A percentile compares a stretch with the other conserved stretches of the same genome.
Evolutionary conservation across 345 rosid genomes (phyloP).

Genomic region (Populus alba): DNA sequence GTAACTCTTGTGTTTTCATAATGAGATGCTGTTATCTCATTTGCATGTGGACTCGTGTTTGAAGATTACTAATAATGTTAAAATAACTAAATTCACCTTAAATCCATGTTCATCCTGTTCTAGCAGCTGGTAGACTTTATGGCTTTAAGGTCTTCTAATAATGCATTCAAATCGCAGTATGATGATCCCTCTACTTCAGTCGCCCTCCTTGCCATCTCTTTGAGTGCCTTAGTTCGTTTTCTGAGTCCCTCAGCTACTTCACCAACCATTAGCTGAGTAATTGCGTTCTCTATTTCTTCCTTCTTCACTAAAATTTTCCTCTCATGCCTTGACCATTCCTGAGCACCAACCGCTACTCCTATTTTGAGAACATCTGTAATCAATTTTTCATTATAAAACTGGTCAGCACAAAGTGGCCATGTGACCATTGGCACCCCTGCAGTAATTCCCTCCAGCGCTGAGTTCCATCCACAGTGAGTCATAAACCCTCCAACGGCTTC

Average conservation of each 20-base stretch:
- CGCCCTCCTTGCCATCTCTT: slow-evolving; percentile 36
- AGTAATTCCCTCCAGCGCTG: slow-evolving; percentile 36
- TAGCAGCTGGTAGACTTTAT: neutral
- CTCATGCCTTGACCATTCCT: slow-evolving; percentile 19
- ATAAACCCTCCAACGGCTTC: slow-evolving; percentile 42
- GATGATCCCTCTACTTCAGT: slow-evolving; percentile 53
- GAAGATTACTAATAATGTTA: neutral
- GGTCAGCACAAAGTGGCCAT: slow-evolving; percentile 49
- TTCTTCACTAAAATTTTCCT: slow-evolving; percentile 14
- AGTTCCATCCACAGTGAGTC: slow-evolving; percentile 63
- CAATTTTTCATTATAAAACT: slow-evolving; percentile 43
- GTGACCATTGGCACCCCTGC: slow-evolving; percentile 49
- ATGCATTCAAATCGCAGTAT: slow-evolving; percentile 22
- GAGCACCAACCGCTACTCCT: slow-evolving; percentile 35
- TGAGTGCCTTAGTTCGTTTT: slow-evolving; percentile 14
- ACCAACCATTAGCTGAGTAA: slow-evolving; percentile 29
- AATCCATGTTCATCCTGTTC: neutral
- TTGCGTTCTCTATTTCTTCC: slow-evolving; percentile 28
- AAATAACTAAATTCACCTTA: neutral
- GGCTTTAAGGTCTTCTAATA: slow-evolving; percentile 37
- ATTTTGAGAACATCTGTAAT: slow-evolving; percentile 37
- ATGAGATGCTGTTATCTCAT: neutral
- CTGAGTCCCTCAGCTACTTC: slow-evolving; percentile 43
- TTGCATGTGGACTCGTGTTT: neutral
- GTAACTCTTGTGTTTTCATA: neutral